Base-by-base conservation (phyloP, 1,139 yeast species). In the Debaryomyces udenii region DNA sequence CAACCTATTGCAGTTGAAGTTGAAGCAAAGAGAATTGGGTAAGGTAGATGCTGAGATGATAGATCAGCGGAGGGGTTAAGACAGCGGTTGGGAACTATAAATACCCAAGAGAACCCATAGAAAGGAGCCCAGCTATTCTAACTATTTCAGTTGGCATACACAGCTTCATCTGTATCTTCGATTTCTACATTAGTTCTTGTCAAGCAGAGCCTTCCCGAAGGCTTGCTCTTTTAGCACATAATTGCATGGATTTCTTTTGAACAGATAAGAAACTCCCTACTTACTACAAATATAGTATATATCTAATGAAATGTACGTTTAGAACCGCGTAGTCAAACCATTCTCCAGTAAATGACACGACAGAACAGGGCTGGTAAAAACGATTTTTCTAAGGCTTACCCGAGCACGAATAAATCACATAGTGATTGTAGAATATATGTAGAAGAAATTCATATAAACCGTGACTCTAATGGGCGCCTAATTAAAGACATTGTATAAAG, bases 381-480 rank as follows among this genome's bases (percentile, higher is more conserved):
- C 74, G 58, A 48, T 68, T 76, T 59, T 65, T 86, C 89, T 86
- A 76, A 84, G 93, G 86, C 86, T 71, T 66, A 85, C 93, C 93
- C 93, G 90, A 86, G 94, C 94, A 86, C 94, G 87, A 78, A 77
- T 69, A 52, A 62, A 62, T 64, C 75, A 68, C 72, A 67, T 40
- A 60, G 72, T 62, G 70, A 61, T 49, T 55, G 63, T 57, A 66
- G 78, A 66, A 59, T 71, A 68, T 68, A 71, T 70, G 80, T 71
- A 59, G 78, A 70, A 60, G 70, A 58, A 61, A 53, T 48, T 62
- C 76, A 71, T 64, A 66, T 66, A 75, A 66, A 64, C 82, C 89
- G 94, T 85, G 93, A 86, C 94, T 86, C 94, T 86, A 78, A 79
- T 78, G 94, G 94, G 93, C 84, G 91, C 86, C 94, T 84, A 76